phyloP scores from a whole-genome alignment of 2,329 filamentous ascomycete species.

The Phyllosticta citribraziliensis region DNA sequence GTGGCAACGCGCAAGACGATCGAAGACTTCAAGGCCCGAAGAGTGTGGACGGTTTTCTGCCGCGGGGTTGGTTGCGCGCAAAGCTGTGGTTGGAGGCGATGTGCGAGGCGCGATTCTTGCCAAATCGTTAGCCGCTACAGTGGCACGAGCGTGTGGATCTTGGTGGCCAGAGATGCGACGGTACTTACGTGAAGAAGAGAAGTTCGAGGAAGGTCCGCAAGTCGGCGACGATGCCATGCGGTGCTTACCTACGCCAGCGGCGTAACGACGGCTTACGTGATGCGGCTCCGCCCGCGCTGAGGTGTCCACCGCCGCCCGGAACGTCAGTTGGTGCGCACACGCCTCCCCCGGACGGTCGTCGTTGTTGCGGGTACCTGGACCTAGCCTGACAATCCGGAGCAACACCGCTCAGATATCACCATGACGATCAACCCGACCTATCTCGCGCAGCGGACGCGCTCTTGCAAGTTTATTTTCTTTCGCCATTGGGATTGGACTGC shows the following conservation, averaged over 20 bases:
- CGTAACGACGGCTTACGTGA: neutral
- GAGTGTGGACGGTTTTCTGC: neutral
- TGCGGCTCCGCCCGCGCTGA: neutral
- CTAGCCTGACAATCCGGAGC: neutral
- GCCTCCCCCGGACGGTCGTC: neutral
- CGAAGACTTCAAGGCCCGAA: neutral
- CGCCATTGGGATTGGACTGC: conserved; percentile 13
- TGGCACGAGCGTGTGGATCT: neutral
- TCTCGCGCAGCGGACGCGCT: conserved; percentile 54
- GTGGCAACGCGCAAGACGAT: neutral
- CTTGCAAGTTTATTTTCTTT: conserved; percentile 31
- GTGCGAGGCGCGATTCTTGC: neutral
- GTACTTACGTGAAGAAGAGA: conserved; percentile 9
- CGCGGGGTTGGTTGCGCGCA: neutral
- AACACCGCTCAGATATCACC: conserved; percentile 55
- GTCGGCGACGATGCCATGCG: conserved; percentile 2
- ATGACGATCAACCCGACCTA: conserved; percentile 77
- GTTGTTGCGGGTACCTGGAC: neutral
- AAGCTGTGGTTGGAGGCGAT: neutral
- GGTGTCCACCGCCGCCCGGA: neutral
- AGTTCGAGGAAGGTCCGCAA: neutral
- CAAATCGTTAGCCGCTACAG: conserved; percentile 3
- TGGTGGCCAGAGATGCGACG: conserved; percentile 4
- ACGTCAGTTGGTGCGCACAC: conserved; percentile 1
- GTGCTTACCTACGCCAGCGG: neutral